phyloP scores from a whole-genome alignment of 164 flowering plant genomes.

The Magnolia kwangsiensis region DNA sequence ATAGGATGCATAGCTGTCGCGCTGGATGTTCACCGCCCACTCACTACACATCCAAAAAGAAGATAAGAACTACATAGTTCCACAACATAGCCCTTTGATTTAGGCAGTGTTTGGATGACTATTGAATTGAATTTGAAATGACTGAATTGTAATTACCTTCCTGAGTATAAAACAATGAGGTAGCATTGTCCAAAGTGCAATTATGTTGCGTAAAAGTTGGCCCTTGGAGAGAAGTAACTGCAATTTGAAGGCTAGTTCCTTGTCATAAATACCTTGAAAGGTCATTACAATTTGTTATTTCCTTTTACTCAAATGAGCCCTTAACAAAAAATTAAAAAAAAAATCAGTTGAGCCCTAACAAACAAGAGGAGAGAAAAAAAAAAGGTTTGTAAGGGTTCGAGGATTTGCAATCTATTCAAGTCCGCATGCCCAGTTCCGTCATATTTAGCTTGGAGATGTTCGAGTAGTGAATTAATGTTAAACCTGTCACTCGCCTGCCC shows the following conservation, averaged over 20 bases:
- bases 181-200: too few relatives aligned
- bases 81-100: too few relatives aligned
- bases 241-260: too few relatives aligned
- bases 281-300: too few relatives aligned
- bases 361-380: neutral
- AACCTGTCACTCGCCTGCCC: constrained; percentile 93
- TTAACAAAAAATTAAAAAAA: neutral
- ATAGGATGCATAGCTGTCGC: constrained; percentile 91
- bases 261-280: too few relatives aligned
- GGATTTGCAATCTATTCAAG: constrained; percentile 72
- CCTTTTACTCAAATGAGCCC: neutral
- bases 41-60: constrained; percentile 45
- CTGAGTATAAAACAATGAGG: too few relatives aligned
- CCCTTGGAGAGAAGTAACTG: too few relatives aligned
- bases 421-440: constrained; percentile 97
- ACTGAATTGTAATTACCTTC: too few relatives aligned
- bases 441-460: constrained; percentile 93
- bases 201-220: too few relatives aligned
- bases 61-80: too few relatives aligned
- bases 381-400: neutral
- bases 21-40: constrained; percentile 96
- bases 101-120: too few relatives aligned
- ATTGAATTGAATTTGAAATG: too few relatives aligned
- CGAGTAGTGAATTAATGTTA: constrained; percentile 93
- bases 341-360: neutral